Evolutionary conservation across 441 rosid species (phyloP).

Genomic region (Adansonia grandidieri): DNA sequence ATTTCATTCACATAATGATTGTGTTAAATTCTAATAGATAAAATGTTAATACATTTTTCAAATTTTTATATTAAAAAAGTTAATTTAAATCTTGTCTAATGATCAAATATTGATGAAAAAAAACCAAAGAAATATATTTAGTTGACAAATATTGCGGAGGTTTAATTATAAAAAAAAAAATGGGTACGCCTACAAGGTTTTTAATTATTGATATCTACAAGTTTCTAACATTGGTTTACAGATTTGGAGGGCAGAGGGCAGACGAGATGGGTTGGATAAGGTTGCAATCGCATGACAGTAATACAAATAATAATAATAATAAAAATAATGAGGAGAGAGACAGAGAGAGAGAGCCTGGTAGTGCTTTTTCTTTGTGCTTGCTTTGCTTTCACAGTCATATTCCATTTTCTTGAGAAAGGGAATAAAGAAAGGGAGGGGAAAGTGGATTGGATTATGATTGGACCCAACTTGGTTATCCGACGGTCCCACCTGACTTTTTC

Average conservation of each 20-base stretch:
- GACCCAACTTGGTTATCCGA: background rate
- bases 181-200: no score
- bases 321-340: background rate
- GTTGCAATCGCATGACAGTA: background rate
- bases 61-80: no score
- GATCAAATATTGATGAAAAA: background rate
- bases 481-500: constrained; percentile 2
- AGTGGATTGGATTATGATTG: constrained; percentile 11
- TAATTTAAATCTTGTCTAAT: no score
- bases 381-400: constrained; percentile 17
- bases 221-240: background rate
- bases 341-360: background rate
- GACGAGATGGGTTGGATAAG: background rate
- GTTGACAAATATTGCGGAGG: background rate
- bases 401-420: constrained; percentile 18
- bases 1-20: no score
- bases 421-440: background rate
- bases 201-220: background rate
- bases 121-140: background rate
- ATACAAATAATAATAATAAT: background rate
- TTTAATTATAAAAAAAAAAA: no score
- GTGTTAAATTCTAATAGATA: no score
- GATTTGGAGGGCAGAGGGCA: background rate
- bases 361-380: background rate
- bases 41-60: no score